Evolutionary conservation across 768 basidiomycete genomes (phyloP), one percentile per base, ranked within the genome.

Genomic region (Boletus eberwhitei): DNA sequence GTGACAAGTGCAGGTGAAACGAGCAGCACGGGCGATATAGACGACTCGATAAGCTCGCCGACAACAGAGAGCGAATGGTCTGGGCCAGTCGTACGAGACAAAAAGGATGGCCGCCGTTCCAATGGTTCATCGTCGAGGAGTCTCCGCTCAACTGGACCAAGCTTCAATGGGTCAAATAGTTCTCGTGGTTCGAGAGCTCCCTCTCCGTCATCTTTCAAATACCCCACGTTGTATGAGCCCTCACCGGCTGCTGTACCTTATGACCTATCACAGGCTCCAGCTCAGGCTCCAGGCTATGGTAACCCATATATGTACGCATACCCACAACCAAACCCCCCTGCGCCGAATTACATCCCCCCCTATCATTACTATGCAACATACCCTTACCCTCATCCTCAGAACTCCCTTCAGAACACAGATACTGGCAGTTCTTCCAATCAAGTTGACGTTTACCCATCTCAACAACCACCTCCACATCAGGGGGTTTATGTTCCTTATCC

Each of bases 21-120:
- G 29, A 86, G 86, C 62, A 86, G 83, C 58, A 69, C 76, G 42
- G 84, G 81, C 42, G 87, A 88, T 62, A 69, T 79, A 9, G 88
- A 90, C 53, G 89, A 90, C 55, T 77, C 81, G 16, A 78, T 75
- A 24, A 86, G 86, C 64, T 87, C 86, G 8, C 86, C 86, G 34
- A 79, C 87, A 7, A 89, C 88, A 17, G 89, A 92, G 71, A 89
- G 88, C 68, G 89, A 91, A 70, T 89, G 87, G 82, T 89, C 89
- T 9, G 81, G 75, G 3, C 78, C 81, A 6, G 74, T 75, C 48
- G 69, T 75, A 37, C 77, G 82, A 39, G 85, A 87, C 58, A 83
- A 78, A 65, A 81, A 77, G 63, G 82, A 82, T 52, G 69, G 71
- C 40, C 76, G 77, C 47, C 78, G 77, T 53, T 81, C 81, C 16